A percentile compares a stretch with the other conserved stretches of the same genome.
Conservation (phyloP, 2,329 filamentous ascomycete species). For the Aspergillus sp. region DNA sequence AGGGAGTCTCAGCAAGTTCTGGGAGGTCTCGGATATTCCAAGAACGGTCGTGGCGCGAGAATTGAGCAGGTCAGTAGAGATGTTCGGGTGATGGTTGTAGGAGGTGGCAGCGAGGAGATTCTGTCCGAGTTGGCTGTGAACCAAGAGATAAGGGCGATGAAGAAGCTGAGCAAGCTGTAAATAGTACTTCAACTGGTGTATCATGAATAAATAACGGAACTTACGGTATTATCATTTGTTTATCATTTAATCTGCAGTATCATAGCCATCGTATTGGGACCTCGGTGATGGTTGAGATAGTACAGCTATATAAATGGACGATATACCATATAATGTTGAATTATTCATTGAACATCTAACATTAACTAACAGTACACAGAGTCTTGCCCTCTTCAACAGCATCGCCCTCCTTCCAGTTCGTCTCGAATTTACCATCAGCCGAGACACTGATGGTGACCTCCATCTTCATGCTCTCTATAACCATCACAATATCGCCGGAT, state of each 20-base stretch:
- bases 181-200: neutral
- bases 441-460: constrained; percentile 34
- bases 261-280: too few relatives aligned
- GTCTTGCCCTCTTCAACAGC: constrained; percentile 35
- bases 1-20: constrained; percentile 57
- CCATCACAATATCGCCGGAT: constrained; percentile 33
- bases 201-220: neutral
- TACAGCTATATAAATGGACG: too few relatives aligned
- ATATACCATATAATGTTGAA: neutral
- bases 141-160: constrained; percentile 41
- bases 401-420: constrained; percentile 28
- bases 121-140: constrained; percentile 53
- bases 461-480: constrained; percentile 48
- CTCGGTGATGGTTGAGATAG: too few relatives aligned
- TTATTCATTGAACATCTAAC: neutral
- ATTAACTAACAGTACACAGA: constrained; percentile 19
- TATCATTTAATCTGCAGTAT: too few relatives aligned
- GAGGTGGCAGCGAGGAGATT: constrained; percentile 58
- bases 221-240: too few relatives aligned
- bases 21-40: constrained; percentile 55
- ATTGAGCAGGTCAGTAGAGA: constrained; percentile 57
- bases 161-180: constrained; percentile 24
- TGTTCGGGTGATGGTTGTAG: constrained; percentile 54
- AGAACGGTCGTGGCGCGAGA: constrained; percentile 46
- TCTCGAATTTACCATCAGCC: constrained; percentile 28